Evolutionary conservation across 306 rosid genomes (phyloP).

Genomic region (Begonia fuchsioides): DNA sequence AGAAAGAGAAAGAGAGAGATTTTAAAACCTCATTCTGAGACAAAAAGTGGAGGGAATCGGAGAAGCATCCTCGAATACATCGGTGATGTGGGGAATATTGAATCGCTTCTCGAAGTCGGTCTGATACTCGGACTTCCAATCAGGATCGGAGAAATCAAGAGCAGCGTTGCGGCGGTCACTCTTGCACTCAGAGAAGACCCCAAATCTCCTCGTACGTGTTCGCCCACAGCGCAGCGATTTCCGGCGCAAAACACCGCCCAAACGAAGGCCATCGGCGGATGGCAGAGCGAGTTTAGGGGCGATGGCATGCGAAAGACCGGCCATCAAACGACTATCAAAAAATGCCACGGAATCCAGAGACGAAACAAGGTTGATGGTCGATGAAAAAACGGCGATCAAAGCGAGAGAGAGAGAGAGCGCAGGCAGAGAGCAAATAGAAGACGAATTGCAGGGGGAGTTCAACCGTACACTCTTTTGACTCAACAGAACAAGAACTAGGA

Average conservation of each 20-base stretch:
- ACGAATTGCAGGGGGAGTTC: too few species aligned
- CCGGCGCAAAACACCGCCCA: conserved; percentile 7
- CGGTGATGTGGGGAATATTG: conserved; percentile 70
- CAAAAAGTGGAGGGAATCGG: conserved; percentile 93
- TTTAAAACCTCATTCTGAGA: conserved; percentile 69
- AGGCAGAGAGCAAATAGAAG: too few species aligned
- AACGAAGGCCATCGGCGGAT: conserved; percentile 12
- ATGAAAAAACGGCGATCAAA: too few species aligned
- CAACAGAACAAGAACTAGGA: too few species aligned
- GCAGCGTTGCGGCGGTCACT: conserved; percentile 8
- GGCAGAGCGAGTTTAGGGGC: conserved; percentile 19
- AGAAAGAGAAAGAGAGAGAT: background rate
- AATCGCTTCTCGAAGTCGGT: conserved; percentile 59
- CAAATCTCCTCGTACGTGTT: conserved; percentile 5
- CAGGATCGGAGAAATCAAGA: conserved; percentile 67
- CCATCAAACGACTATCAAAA: conserved; percentile 30
- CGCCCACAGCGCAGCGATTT: conserved; percentile 4
- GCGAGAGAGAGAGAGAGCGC: too few species aligned
- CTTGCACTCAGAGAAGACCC: conserved; percentile 16
- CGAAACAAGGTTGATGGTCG: background rate
- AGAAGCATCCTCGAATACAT: conserved; percentile 36
- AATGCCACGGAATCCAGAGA: background rate
- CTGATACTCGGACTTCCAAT: conserved; percentile 77
- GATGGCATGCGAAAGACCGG: conserved; percentile 41
- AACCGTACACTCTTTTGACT: too few species aligned